Base-by-base conservation (phyloP, 1,284 basidiomycete genomes). In the Cystobasidiaceae sp. region DNA sequence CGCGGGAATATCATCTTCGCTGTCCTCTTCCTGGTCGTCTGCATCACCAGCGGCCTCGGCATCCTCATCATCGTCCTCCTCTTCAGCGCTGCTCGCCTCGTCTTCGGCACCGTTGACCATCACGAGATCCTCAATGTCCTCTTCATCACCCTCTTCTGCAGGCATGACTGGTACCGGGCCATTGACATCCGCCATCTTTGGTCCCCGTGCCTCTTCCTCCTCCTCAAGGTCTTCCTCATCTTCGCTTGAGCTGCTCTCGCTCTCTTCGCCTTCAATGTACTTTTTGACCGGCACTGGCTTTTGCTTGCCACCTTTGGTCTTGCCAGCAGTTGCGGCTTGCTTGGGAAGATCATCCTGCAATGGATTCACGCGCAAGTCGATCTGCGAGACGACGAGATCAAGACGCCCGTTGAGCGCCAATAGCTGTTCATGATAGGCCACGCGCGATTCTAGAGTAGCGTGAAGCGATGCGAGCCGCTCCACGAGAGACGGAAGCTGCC, bases 301-400 rank as follows among this genome's bases (percentile, higher is more conserved):
- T n/a, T n/a, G n/a, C n/a, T n/a, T n/a, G n/a, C n/a, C n/a, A n/a
- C n/a, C n/a, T n/a, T n/a, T n/a, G n/a, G n/a, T n/a, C n/a, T n/a
- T n/a, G n/a, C n/a, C 39, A 28, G 45, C 23, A 37, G 37, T 60
- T 4, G 45, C 33, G 32, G 21, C 41, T 28, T 44, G 28, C 25
- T 39, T 43, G 25, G 13, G 27, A 30, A 52, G 19, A 13, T 23
- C 50, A 32, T 52, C 50, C 27, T 52, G 50, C 66, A 72, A 15
- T 68, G 71, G 46, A 69, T 70, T 66, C 64, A 52, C 27, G 17
- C 61, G 23, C 79, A 93, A 83, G 76, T 93, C 89, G 69, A 97
- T 90, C 77, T 97, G 94, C 7, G 90, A 88, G 45, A 97, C 82
- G 3, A 96, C 90, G 78, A 94, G 88, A 74, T 97, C 94, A 23